Evolutionary conservation across 257 asterid genomes (phyloP), one percentile per base, ranked within the genome.

Genomic region (Solanum arcanum): DNA sequence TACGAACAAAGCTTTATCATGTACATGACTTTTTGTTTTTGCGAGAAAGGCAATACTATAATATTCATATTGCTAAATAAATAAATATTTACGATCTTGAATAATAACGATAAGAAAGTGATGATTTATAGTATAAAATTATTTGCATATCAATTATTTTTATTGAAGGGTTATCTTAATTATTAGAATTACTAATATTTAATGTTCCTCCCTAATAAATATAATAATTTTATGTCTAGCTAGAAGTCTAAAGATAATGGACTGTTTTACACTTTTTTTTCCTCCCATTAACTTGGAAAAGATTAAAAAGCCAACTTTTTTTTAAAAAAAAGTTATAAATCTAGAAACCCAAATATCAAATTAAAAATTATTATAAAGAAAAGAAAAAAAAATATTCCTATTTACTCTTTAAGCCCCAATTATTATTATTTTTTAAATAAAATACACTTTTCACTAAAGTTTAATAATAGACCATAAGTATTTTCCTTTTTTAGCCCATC

Each of bases 401-500:
- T 77, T 6, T 77, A 46, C 12, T 80, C 62, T 80, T 15, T 78
- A 42, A 14, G 2, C 62, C 39, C 62, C 72, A 62, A 11, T 9
- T 10, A 3, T 64, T 11, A 0, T 14, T 5, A 0, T 47, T 41
- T 52, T 18, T 1, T 1, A 1, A 1, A 33, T 33, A 9, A 4
- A 9, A 73, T 18, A 73, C 4, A 73, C 80, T 39, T 74, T 33
- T 74, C 56, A 39, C 82, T 21, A 74, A 74, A 74, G 82, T 39
- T 83, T 33, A 49, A 49, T 59, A 47, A 9, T 27, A 16, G 37
- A 83, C 27, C 39, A 35, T 23, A 52, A 41, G 39, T 25, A 66
- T 27, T 62, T 84, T 66, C 78, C 62, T 4, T 42, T 27, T 44
- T 85, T 68, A 68, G 87, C 44, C 66, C 46, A 68, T 72, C 42